Base-by-base conservation (phyloP, 257 asterid species). In the Forsythia suspensa region DNA sequence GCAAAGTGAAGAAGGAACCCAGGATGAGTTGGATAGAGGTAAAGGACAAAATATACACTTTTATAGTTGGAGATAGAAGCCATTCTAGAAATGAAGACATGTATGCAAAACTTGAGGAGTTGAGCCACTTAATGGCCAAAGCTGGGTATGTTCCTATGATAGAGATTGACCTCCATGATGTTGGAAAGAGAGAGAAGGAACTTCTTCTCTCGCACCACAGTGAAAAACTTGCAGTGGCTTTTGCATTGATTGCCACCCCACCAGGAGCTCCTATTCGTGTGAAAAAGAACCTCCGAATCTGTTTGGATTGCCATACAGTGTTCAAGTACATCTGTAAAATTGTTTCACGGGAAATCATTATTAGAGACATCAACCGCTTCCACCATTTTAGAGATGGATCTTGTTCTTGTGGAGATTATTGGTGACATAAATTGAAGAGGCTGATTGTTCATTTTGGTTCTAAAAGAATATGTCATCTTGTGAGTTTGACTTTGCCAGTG, bases 21-120 rank as follows among this genome's bases (percentile, higher is more conserved):
- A 97, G 94, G 66, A 79, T 93, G 91, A 93, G 98, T 84, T 93
- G 98, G 98, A 80, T 91, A 79, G 98, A 93, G 88, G 90, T 91
- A 42, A 91, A 90, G 80, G 89, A 86, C 71, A 78, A 78, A 63
- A 85, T 93, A 66, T 77, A 88, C 88, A 90, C 96, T 0, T 93
- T 93, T 68, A 83, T 83, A 68, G 98, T 89, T n/a, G 98, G 97
- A 76, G 97, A 93, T 71, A 80, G 88, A 78, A 90, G 84, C 77
- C 92, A 91, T 76, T 76, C 85, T 42, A 85, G 88, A 77, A 91
- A 88, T 80, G 82, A 80, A 16, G 91, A 89, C 73, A 90, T 91
- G 70, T 93, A 93, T 70, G 86, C 72, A 3, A 93, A 91, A 83
- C 96, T 93, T 4, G 92, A 87, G 77, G 92, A 90, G 75, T 68